Base-by-base conservation (phyloP, 2,329 filamentous ascomycete species). In the Sporothrix luriei region DNA sequence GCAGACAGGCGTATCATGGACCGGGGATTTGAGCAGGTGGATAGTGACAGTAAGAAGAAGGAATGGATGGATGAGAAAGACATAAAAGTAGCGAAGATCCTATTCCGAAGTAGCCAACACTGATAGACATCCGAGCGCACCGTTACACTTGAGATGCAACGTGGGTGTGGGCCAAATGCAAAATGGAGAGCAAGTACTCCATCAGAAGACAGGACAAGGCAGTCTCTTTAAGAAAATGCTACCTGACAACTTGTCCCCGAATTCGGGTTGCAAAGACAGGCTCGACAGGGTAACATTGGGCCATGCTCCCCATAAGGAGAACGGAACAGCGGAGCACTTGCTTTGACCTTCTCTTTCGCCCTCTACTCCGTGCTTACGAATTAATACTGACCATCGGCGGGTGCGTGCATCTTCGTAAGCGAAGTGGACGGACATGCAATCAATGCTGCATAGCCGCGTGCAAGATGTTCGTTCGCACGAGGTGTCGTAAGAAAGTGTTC, bases 101-200 rank as follows among this genome's bases (percentile, higher is more conserved):
- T 29, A 49, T 6, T 33, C 33, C 33, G 33, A 33, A 33, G 5
- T n/a, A n/a, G 24, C 24, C 38, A 62, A 14, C 46, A 26, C n/a
- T 64, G 61, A 33, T 43, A 33, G 61, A 40, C 59, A 52, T 66
- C 29, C 64, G 48, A 54, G 43, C 33, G 49, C 21, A 51, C 49
- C 49, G 51, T 55, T 29, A 29, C 49, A 67, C 49, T 57, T 33
- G 2, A 26, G 26, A 66, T 16, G 62, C 62, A 33, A 66, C 62
- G 19, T 52, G 21, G 16, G 38, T 10, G 64, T 24, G 64, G 21
- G 19, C n/a, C 26, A 49, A 66, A 43, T 26, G 55, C 55, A 14
- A 6, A 61, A 3, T 33, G 33, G 38, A 16, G 1, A 33, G 9
- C 55, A 61, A 21, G 33, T 3, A 43, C n/a, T n/a, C 10, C 33